Conservation (phyloP, 169 alveolate species). For the Plasmodium knowlesi region DNA sequence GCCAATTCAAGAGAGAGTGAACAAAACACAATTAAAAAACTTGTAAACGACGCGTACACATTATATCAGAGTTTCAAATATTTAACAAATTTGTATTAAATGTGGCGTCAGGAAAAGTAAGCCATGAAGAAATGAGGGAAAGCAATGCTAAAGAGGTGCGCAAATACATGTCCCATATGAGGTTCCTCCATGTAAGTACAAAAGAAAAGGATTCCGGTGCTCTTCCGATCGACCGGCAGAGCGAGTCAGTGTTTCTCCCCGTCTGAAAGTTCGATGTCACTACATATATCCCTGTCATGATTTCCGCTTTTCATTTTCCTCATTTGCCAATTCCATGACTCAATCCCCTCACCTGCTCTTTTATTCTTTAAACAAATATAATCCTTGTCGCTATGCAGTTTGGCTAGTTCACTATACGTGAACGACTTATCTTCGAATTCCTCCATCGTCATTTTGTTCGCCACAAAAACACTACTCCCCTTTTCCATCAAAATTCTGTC, state of each 20-base stretch:
- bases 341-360: slow-evolving; percentile 82
- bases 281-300: slow-evolving; percentile 36
- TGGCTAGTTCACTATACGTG: slow-evolving; percentile 76
- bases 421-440: slow-evolving; percentile 70
- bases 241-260: not conserved
- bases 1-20: slow-evolving; percentile 3
- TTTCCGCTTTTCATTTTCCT: slow-evolving; percentile 71
- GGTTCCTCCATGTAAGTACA: not conserved
- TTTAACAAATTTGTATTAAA: slow-evolving; percentile 15
- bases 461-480: slow-evolving; percentile 10
- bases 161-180: not conserved
- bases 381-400: slow-evolving; percentile 78
- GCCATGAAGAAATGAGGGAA: not conserved
- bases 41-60: slow-evolving; percentile 11
- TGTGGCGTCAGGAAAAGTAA: not conserved
- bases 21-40: slow-evolving; percentile 11
- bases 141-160: not conserved
- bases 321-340: slow-evolving; percentile 87
- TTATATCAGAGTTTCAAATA: slow-evolving; percentile 45
- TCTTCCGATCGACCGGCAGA: not conserved
- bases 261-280: slow-evolving; percentile 64
- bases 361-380: slow-evolving; percentile 79
- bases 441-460: slow-evolving; percentile 78
- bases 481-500: slow-evolving; percentile 30
- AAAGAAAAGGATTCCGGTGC: not conserved